Evolutionary conservation across 805 yeast genomes (phyloP).

Genomic region (Diddensiella caesifluorescens): DNA sequence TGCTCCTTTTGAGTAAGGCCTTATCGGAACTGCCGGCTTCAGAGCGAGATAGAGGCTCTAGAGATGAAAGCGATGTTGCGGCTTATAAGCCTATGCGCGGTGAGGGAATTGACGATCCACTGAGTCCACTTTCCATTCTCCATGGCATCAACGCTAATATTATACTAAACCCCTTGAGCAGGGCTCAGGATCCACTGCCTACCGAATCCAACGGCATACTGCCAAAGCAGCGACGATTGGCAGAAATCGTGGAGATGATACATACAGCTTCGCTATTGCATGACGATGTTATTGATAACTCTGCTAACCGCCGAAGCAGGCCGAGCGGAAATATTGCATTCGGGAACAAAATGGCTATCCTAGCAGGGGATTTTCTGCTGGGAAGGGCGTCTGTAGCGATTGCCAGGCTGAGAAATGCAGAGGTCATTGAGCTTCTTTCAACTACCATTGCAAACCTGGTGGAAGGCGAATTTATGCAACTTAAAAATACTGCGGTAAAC

Average conservation of each 20-base stretch:
- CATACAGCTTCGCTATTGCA: slow-evolving; percentile 94
- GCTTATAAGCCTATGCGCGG: slow-evolving; percentile 24
- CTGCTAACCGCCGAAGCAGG: slow-evolving; percentile 82
- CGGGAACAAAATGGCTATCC: slow-evolving; percentile 93
- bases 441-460: slow-evolving; percentile 95
- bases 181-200: slow-evolving; percentile 70
- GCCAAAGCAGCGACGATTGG: slow-evolving; percentile 91
- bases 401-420: slow-evolving; percentile 90
- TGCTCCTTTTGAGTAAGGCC: slow-evolving; percentile 76
- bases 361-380: slow-evolving; percentile 92
- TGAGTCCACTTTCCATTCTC: slow-evolving; percentile 76
- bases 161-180: slow-evolving; percentile 74
- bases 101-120: slow-evolving; percentile 36
- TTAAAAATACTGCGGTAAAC: slow-evolving; percentile 78
- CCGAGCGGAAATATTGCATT: slow-evolving; percentile 91
- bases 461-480: slow-evolving; percentile 98
- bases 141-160: slow-evolving; percentile 86
- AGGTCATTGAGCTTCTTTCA: slow-evolving; percentile 90
- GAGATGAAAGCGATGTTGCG: slow-evolving; percentile 37
- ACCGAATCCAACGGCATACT: slow-evolving; percentile 68
- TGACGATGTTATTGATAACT: slow-evolving; percentile 91
- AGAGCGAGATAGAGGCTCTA: slow-evolving; percentile 60
- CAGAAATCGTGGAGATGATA: slow-evolving; percentile 97
- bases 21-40: slow-evolving; percentile 62
- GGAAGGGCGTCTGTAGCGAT: slow-evolving; percentile 97